Evolutionary conservation across 1,284 basidiomycete species (phyloP).

Genomic region (Cryptococcus sp.): DNA sequence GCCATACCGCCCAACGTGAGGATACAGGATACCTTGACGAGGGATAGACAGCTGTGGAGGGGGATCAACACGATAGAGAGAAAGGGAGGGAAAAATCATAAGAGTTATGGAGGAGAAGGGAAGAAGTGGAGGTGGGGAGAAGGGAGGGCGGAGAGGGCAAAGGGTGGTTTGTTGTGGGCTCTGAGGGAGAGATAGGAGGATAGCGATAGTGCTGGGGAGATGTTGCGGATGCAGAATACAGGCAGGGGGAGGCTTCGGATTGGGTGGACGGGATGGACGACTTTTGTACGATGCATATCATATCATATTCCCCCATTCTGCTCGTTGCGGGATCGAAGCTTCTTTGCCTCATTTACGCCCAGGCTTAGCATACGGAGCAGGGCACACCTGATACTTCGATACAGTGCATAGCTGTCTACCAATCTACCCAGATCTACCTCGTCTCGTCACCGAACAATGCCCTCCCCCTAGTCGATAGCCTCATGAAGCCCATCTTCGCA

Average conservation of each 20-base stretch:
- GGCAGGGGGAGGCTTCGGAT: too few species aligned
- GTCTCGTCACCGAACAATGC: conserved; percentile 39
- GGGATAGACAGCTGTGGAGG: background rate
- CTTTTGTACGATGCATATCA: too few species aligned
- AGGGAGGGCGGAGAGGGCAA: conserved; percentile 2
- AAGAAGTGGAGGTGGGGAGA: background rate
- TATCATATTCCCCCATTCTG: too few species aligned
- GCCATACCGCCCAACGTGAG: conserved; percentile 7
- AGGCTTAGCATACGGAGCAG: too few species aligned
- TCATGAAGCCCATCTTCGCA: conserved; percentile 33
- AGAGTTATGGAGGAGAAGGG: conserved; percentile 2
- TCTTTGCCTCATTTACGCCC: too few species aligned
- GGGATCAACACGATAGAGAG: background rate
- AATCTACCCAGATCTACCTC: background rate
- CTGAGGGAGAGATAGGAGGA: conserved; percentile 5
- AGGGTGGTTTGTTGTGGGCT: conserved; percentile 5
- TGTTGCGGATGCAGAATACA: too few species aligned
- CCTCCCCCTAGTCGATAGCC: conserved; percentile 24
- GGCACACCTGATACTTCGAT: too few species aligned
- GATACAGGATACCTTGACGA: background rate
- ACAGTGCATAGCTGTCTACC: background rate
- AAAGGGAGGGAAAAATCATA: background rate
- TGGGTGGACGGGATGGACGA: too few species aligned
- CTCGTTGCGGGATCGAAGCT: too few species aligned
- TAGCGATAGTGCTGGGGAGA: too few species aligned